Evolutionary conservation across 352 stramenopile species (phyloP).

Genomic region (Globisporangium echinulatum): DNA sequence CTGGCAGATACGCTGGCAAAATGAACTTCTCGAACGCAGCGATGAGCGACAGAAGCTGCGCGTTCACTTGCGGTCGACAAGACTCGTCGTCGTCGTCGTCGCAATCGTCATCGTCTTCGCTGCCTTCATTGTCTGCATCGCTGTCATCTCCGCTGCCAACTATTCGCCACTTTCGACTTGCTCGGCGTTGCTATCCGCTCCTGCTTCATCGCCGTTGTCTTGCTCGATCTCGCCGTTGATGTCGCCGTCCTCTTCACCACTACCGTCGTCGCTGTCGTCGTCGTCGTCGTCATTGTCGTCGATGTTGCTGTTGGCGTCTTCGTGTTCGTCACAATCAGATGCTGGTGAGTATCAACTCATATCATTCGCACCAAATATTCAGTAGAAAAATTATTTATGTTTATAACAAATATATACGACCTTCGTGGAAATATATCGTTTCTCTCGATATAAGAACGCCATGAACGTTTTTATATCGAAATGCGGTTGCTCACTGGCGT

Average conservation of each 20-base stretch:
- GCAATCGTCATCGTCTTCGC: not conserved
- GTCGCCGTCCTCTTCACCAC: not conserved
- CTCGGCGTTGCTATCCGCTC: too few relatives aligned
- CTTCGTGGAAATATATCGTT: too few relatives aligned
- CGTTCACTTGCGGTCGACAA: not conserved
- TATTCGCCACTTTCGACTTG: too few relatives aligned
- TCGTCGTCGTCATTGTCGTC: not conserved
- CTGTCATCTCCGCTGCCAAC: not conserved
- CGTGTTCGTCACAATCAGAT: too few relatives aligned
- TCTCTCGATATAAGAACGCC: too few relatives aligned
- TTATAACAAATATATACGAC: too few relatives aligned
- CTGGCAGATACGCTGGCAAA: not conserved
- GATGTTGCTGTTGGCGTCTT: too few relatives aligned
- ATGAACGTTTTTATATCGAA: too few relatives aligned
- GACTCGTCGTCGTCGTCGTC: not conserved
- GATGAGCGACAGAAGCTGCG: not conserved
- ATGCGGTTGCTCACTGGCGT: too few relatives aligned
- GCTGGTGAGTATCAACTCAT: too few relatives aligned
- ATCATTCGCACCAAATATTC: too few relatives aligned
- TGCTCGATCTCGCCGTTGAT: not conserved
- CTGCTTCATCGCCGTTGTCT: not conserved
- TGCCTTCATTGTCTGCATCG: not conserved
- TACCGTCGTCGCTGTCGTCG: not conserved
- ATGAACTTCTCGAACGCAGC: not conserved
- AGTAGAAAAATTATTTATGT: too few relatives aligned